These are phyloP conservation scores for Symbiodinium pilosum DNA, from an alignment of 73 alveolate species.

Conservation along the genomic window DNA sequence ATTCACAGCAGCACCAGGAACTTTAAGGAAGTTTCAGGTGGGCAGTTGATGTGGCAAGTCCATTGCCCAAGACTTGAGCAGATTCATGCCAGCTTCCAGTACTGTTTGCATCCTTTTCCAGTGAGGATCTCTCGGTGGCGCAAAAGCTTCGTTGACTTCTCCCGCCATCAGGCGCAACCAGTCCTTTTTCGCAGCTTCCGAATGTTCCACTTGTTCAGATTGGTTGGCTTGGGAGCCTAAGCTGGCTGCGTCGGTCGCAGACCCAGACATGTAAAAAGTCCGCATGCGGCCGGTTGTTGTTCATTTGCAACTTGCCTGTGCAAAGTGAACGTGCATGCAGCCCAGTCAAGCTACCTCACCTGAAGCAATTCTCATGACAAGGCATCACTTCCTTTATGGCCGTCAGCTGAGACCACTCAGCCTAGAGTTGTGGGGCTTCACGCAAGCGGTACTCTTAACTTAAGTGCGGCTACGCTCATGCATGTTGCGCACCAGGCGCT, in stretches of 20 bases:
- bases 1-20: too few relatives aligned
- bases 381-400: slow-evolving; percentile 69
- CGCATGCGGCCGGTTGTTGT: too few relatives aligned
- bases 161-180: slow-evolving; percentile 11
- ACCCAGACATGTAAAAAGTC: neutral
- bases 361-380: neutral
- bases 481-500: too few relatives aligned
- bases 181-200: neutral
- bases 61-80: neutral
- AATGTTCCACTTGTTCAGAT: neutral
- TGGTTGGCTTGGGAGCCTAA: slow-evolving; percentile 72
- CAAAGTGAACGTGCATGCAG: neutral
- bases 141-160: slow-evolving; percentile 62
- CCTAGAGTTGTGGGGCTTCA: too few relatives aligned
- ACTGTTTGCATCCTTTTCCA: neutral
- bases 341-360: neutral
- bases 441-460: too few relatives aligned
- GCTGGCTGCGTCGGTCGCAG: slow-evolving; percentile 49
- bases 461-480: neutral
- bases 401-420: neutral
- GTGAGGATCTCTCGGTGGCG: slow-evolving; percentile 68
- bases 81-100: neutral
- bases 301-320: too few relatives aligned
- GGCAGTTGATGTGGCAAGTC: too few relatives aligned
- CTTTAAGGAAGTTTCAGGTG: neutral